Evolutionary conservation across 2,329 filamentous ascomycete genomes (phyloP).

Genomic region (Aspergillus udagawae): DNA sequence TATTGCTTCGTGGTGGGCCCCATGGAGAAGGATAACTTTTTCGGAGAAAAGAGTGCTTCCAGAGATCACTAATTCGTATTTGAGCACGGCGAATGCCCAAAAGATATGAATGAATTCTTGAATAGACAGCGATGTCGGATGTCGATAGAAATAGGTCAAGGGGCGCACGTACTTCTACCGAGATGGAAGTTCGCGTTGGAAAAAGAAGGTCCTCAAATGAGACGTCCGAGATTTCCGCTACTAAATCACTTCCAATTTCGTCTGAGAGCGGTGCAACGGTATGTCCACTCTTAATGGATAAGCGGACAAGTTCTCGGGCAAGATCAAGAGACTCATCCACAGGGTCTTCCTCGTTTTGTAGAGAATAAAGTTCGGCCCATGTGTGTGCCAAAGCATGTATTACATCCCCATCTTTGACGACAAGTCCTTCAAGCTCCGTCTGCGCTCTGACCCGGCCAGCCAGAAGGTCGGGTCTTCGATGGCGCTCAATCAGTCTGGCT

Average conservation of each 20-base stretch:
- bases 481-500: slow-evolving; percentile 68
- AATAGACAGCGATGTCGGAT: slow-evolving; percentile 74
- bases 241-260: slow-evolving; percentile 12
- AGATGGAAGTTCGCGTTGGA: slow-evolving; percentile 68
- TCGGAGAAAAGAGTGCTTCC: slow-evolving; percentile 77
- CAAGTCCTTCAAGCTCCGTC: slow-evolving; percentile 58
- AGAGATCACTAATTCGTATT: slow-evolving; percentile 76
- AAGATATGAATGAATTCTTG: slow-evolving; percentile 81
- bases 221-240: slow-evolving; percentile 40
- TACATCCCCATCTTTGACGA: slow-evolving; percentile 84
- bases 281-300: slow-evolving; percentile 47
- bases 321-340: slow-evolving; percentile 73
- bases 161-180: slow-evolving; percentile 71
- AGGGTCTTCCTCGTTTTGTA: slow-evolving; percentile 73
- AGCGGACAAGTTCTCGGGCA: slow-evolving; percentile 69
- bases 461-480: slow-evolving; percentile 52
- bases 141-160: slow-evolving; percentile 81
- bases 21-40: slow-evolving; percentile 72
- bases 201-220: slow-evolving; percentile 76
- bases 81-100: slow-evolving; percentile 81
- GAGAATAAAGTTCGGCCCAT: slow-evolving; percentile 73
- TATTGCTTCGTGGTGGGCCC: slow-evolving; percentile 60
- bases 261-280: slow-evolving; percentile 21
- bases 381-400: slow-evolving; percentile 70
- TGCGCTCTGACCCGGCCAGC: slow-evolving; percentile 48